Base-by-base conservation (phyloP, 1,284 basidiomycete genomes). In the Ganoderma sinense region DNA sequence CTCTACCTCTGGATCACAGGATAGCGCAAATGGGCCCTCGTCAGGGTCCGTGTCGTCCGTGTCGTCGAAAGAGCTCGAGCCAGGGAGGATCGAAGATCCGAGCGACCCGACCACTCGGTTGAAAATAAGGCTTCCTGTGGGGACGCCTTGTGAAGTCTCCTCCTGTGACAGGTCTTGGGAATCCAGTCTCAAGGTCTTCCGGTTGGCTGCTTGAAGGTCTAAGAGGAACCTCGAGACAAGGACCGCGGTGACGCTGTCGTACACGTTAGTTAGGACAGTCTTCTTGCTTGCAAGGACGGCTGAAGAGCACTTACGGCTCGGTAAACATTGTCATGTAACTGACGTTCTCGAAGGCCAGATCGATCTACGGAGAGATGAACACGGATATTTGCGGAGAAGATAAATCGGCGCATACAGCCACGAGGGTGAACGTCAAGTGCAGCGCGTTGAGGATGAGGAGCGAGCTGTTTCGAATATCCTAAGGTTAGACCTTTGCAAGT, bases 151-250 rank as follows among this genome's bases (percentile, higher is more conserved):
- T 2, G 64, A 43, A 1, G 53, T 11, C 18, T 6, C 18, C 31
- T 23, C 41, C 1, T 36, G 41, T 18, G 64, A 55, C 1, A 43
- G 18, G 13, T 51, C 56, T 16, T 48, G 40, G 5, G 55, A 23
- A 41, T 36, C 31, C n/a, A 65, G 20, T 26, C 33, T 33, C 40
- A 65, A 18, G 13, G 56, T n/a, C 39, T 41, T 55, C 20, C 41
- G 64, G 33, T 41, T 66, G 29, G 60, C 59, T 10, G 41, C 59
- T 18, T 66, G 65, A 16, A 66, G 48, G 23, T 66, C 65, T 13
- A 62, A 26, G n/a, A 66, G 65, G 59, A 66, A 66, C 20, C 48
- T 36, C 26, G 65, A 66, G 14, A 66, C 65, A 6, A 66, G 65
- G 33, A 66, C 59, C 18, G 43, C 65, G 4, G 36, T 36, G 26